phyloP scores from a whole-genome alignment of 805 yeast species.

The Saturnispora gosingensis region DNA sequence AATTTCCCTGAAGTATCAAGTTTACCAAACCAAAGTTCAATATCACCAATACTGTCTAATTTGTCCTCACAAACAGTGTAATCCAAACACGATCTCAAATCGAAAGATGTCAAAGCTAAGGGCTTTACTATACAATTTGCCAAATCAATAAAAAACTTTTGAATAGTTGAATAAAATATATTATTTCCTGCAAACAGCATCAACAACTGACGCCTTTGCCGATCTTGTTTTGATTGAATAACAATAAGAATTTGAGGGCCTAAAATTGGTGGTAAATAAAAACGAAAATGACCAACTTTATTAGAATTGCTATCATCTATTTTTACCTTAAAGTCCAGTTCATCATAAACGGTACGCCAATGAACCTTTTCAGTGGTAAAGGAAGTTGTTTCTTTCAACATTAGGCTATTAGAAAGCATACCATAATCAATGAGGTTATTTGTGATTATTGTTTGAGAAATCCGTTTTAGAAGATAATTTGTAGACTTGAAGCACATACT shows the following conservation, averaged over 20 bases:
- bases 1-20: slow-evolving; percentile 16
- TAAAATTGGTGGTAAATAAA: slow-evolving; percentile 19
- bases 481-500: slow-evolving; percentile 18
- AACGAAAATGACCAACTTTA: slow-evolving; percentile 24
- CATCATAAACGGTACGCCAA: slow-evolving; percentile 15
- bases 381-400: background rate
- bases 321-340: slow-evolving; percentile 20
- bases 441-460: slow-evolving; percentile 17
- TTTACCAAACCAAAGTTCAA: slow-evolving; percentile 17
- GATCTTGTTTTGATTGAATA: slow-evolving; percentile 14
- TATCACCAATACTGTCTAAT: background rate
- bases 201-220: background rate
- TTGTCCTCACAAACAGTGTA: slow-evolving; percentile 6
- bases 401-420: background rate
- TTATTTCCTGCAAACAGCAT: slow-evolving; percentile 13
- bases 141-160: slow-evolving; percentile 3
- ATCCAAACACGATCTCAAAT: slow-evolving; percentile 7
- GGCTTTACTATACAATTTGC: slow-evolving; percentile 3
- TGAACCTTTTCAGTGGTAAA: slow-evolving; percentile 18
- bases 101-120: background rate
- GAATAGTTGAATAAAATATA: slow-evolving; percentile 17
- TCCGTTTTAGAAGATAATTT: slow-evolving; percentile 12
- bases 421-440: slow-evolving; percentile 17
- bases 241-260: slow-evolving; percentile 23
- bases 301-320: slow-evolving; percentile 10